Evolutionary conservation across 768 basidiomycete species (phyloP).

Genomic region (Lactarius sanguifluus): DNA sequence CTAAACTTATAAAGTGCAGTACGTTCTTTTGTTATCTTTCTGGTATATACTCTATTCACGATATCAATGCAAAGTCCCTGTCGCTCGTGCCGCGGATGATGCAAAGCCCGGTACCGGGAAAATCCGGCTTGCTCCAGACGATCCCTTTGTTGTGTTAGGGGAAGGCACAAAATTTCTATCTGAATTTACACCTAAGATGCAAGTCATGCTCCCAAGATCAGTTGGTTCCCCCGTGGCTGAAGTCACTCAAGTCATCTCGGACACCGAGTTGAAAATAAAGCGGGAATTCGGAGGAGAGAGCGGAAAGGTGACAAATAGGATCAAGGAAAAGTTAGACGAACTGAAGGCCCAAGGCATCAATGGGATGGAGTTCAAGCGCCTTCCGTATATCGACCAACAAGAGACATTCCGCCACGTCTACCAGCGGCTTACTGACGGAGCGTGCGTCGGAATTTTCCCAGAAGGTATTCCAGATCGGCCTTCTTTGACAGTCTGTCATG

Average conservation of each 20-base stretch:
- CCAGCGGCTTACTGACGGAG: slow-evolving; percentile 77
- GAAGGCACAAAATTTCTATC: slow-evolving; percentile 72
- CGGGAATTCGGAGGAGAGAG: slow-evolving; percentile 83
- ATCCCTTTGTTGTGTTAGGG: slow-evolving; percentile 84
- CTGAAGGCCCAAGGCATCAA: slow-evolving; percentile 49
- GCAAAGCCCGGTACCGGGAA: slow-evolving; percentile 74
- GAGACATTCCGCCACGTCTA: slow-evolving; percentile 96
- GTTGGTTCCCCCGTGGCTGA: slow-evolving; percentile 77
- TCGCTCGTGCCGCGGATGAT: slow-evolving; percentile 85
- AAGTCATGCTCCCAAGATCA: slow-evolving; percentile 83
- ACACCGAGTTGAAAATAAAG: slow-evolving; percentile 81
- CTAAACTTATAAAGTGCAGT: slow-evolving; percentile 87
- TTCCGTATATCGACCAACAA: slow-evolving; percentile 91
- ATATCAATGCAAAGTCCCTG: slow-evolving; percentile 63
- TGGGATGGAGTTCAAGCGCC: slow-evolving; percentile 76
- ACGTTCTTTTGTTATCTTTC: slow-evolving; percentile 33
- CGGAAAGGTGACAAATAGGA: slow-evolving; percentile 65
- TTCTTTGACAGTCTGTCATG: background rate
- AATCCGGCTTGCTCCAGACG: slow-evolving; percentile 66
- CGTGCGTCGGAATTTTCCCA: slow-evolving; percentile 95
- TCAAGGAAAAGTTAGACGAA: slow-evolving; percentile 68
- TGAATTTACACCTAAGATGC: slow-evolving; percentile 74
- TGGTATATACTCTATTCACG: background rate
- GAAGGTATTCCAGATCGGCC: slow-evolving; percentile 66
- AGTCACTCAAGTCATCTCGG: slow-evolving; percentile 84